These are phyloP conservation scores for Abelmoschus esculentus DNA, from an alignment of 345 rosid genomes.

Conservation along the genomic window DNA sequence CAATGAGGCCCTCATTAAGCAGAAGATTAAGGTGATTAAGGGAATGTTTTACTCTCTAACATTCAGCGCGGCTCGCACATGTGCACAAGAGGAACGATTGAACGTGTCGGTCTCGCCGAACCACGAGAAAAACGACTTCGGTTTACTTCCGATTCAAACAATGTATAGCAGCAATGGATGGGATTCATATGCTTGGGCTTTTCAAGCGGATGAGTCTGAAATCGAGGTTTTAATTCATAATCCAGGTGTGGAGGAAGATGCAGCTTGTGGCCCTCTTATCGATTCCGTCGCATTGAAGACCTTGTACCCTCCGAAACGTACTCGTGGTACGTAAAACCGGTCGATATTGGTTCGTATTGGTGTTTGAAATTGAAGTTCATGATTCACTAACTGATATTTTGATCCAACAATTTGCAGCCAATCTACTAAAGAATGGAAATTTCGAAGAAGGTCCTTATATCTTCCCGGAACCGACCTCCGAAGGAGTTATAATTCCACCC, in stretches of 20 bases:
- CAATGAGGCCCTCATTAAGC: constrained; percentile 66
- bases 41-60: constrained; percentile 55
- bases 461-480: constrained; percentile 30
- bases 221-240: constrained; percentile 58
- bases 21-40: constrained; percentile 37
- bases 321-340: not conserved
- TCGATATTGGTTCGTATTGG: not conserved
- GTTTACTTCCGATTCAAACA: constrained; percentile 73
- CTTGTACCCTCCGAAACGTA: constrained; percentile 38
- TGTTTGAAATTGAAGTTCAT: not conserved
- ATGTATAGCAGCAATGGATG: constrained; percentile 78
- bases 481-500: constrained; percentile 71
- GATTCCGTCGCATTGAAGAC: constrained; percentile 58
- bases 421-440: constrained; percentile 59
- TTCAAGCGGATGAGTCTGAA: constrained; percentile 37
- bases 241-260: constrained; percentile 62
- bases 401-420: constrained; percentile 20
- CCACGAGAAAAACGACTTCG: constrained; percentile 35
- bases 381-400: not conserved
- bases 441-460: constrained; percentile 75
- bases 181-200: constrained; percentile 82
- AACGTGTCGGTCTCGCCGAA: constrained; percentile 62
- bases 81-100: constrained; percentile 72
- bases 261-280: constrained; percentile 79
- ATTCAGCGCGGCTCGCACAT: constrained; percentile 69